Evolutionary conservation across 768 basidiomycete genomes (phyloP).

Genomic region (Suillus lakei): DNA sequence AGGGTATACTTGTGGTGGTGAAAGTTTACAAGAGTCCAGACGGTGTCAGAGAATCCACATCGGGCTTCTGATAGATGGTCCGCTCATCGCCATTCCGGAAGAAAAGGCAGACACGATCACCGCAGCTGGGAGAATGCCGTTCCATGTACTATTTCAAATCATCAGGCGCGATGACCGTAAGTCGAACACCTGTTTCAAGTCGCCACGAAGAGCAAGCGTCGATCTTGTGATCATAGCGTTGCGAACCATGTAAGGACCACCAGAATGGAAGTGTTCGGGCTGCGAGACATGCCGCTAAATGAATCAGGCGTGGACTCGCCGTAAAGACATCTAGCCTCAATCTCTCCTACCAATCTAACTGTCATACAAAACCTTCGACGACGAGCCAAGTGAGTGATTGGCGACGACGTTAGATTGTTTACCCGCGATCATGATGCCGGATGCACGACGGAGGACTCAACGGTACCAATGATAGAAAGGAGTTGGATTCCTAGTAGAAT

Average conservation of each 20-base stretch:
- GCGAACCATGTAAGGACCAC: slow-evolving; percentile 71
- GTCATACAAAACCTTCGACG: slow-evolving; percentile 59
- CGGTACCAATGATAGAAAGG: slow-evolving; percentile 57
- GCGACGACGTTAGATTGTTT: slow-evolving; percentile 76
- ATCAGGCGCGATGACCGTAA: slow-evolving; percentile 68
- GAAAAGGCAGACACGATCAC: slow-evolving; percentile 36
- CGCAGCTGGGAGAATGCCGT: slow-evolving; percentile 54
- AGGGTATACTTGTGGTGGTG: slow-evolving; percentile 72
- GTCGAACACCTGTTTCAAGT: slow-evolving; percentile 61
- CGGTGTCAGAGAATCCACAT: slow-evolving; percentile 58
- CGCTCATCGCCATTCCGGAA: slow-evolving; percentile 73
- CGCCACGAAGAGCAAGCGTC: slow-evolving; percentile 65
- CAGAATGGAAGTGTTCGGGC: slow-evolving; percentile 68
- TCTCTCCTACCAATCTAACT: slow-evolving; percentile 59
- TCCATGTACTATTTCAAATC: slow-evolving; percentile 64
- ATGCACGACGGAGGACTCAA: slow-evolving; percentile 62
- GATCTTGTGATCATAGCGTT: slow-evolving; percentile 51
- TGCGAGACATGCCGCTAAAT: no score
- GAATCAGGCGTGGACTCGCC: slow-evolving; percentile 58
- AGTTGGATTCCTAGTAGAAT: slow-evolving; percentile 29
- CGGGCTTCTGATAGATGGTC: slow-evolving; percentile 79
- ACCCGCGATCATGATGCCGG: slow-evolving; percentile 62
- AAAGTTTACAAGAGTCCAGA: slow-evolving; percentile 72
- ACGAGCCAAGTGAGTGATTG: slow-evolving; percentile 70
- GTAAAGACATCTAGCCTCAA: slow-evolving; percentile 65